Base-by-base conservation (phyloP, 768 basidiomycete genomes). In the Lactifluus volemus region DNA sequence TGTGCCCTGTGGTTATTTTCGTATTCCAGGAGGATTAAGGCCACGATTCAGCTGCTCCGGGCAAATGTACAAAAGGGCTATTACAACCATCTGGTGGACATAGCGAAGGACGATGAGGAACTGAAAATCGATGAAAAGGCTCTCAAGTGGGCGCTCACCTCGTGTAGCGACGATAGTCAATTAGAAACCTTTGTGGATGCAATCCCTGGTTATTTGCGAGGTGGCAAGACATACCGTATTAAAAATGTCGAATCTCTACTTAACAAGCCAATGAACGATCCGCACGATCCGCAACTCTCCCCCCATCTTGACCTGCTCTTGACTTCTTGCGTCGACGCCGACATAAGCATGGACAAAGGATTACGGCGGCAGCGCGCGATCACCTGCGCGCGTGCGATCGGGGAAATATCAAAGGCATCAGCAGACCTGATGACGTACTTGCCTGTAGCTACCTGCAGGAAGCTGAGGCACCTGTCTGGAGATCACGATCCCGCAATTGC, bases 331-430 rank as follows among this genome's bases (percentile, higher is more conserved):
- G 21, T 55, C 34, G 29, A 55, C 3, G 36, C 19, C 3, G 17
- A 63, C 21, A 32, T 49, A 39, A 53, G 57, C 15, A 61, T 63
- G 53, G 59, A 54, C 36, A 39, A 55, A 4, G 44, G n/a, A 3
- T 34, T 25, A 14, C 63, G 63, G 10, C 49, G 53, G 15, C 59
- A 45, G 9, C 63, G 63, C n/a, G 59, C 59, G 2, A 38, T 63
- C 49, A 55, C 52, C 10, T 63, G 63, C 19, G 11, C 50, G 14
- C 53, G 45, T 21, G 63, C 60, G 6, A 29, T 62, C 50, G 52
- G 49, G 49, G 53, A 61, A 12, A 48, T 63, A 8, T 54, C 53
- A 32, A 61, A 11, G 17, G 53, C 59, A 12, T 55, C 61, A 12
- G 9, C 25, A 6, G 32, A 15, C 1, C 6, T 29, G 21, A 25